These are phyloP conservation scores for Penicillium cataractarum DNA, from an alignment of 495 filamentous ascomycete genomes.

Conservation along the genomic window DNA sequence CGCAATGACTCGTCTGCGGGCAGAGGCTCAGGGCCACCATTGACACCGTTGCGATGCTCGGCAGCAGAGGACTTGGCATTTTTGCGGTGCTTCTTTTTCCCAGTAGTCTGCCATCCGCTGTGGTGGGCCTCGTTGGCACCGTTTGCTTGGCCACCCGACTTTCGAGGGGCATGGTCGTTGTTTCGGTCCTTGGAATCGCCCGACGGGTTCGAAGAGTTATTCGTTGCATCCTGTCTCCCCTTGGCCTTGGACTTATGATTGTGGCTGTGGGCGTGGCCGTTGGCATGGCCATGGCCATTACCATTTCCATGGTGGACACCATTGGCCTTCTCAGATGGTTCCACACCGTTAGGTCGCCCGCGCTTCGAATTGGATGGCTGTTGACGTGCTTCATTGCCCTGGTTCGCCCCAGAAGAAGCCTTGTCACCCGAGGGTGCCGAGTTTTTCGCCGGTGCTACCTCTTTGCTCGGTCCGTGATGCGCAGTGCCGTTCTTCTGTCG, in stretches of 20 bases:
- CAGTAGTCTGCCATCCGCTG: slow-evolving; percentile 51
- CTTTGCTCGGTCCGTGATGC: slow-evolving; percentile 31
- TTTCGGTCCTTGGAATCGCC: slow-evolving; percentile 38
- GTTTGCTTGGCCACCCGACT: slow-evolving; percentile 35
- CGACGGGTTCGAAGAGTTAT: slow-evolving; percentile 22
- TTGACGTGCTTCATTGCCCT: slow-evolving; percentile 26
- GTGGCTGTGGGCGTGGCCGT: slow-evolving; percentile 7
- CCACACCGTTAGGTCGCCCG: slow-evolving; percentile 36
- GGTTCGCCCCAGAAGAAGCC: slow-evolving; percentile 5
- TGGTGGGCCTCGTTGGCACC: slow-evolving; percentile 28
- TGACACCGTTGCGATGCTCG: slow-evolving; percentile 32
- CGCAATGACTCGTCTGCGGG: slow-evolving; percentile 54
- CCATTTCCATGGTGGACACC: slow-evolving; percentile 27
- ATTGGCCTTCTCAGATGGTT: slow-evolving; percentile 42
- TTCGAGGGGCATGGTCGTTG: slow-evolving; percentile 34
- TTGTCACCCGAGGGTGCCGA: slow-evolving; percentile 38
- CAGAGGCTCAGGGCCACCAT: slow-evolving; percentile 41
- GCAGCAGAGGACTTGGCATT: slow-evolving; percentile 40
- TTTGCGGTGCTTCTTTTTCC: slow-evolving; percentile 52
- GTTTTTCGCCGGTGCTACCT: slow-evolving; percentile 36
- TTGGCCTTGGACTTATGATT: slow-evolving; percentile 39
- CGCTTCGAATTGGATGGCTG: slow-evolving; percentile 33
- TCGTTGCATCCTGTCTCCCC: slow-evolving; percentile 36
- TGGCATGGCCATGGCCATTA: not conserved
- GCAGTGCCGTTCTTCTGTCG: slow-evolving; percentile 30